phyloP scores from a whole-genome alignment of 2,329 filamentous ascomycete genomes.

The Aspergillus felis region DNA sequence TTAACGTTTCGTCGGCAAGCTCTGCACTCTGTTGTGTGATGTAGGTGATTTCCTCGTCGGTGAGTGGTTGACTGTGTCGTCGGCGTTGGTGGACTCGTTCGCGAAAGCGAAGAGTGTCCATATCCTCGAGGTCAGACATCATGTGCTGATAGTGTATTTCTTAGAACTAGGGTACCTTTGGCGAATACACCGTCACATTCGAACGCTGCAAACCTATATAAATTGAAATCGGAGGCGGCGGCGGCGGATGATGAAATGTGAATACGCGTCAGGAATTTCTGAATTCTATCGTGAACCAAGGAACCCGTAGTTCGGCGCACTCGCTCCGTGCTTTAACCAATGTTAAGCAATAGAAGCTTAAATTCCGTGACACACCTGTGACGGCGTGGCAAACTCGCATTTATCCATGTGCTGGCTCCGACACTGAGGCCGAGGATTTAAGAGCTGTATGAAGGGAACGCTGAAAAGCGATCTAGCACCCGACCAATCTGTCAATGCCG shows the following conservation, averaged over 20 bases:
- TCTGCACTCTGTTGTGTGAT: slow-evolving; percentile 12
- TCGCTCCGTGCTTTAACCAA: not conserved
- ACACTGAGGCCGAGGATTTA: no score
- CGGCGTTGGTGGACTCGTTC: slow-evolving; percentile 7
- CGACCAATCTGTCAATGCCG: no score
- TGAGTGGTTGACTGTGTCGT: slow-evolving; percentile 6
- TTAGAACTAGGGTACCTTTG: not conserved
- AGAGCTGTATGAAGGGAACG: no score
- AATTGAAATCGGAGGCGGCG: not conserved
- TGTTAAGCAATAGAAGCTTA: not conserved
- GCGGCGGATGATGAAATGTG: not conserved
- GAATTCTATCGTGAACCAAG: not conserved
- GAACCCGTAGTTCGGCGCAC: not conserved
- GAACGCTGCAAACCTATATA: not conserved
- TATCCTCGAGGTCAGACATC: not conserved
- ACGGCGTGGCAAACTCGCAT: not conserved
- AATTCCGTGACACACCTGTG: not conserved
- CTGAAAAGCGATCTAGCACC: no score
- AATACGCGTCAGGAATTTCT: not conserved
- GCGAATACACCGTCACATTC: not conserved
- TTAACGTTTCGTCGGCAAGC: slow-evolving; percentile 3
- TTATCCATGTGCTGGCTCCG: no score
- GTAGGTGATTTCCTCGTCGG: slow-evolving; percentile 10
- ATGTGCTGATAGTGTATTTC: not conserved
- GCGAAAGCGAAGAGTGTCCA: slow-evolving; percentile 9